Conservation (phyloP, 768 basidiomycete genomes). For the Terana coerulea region DNA sequence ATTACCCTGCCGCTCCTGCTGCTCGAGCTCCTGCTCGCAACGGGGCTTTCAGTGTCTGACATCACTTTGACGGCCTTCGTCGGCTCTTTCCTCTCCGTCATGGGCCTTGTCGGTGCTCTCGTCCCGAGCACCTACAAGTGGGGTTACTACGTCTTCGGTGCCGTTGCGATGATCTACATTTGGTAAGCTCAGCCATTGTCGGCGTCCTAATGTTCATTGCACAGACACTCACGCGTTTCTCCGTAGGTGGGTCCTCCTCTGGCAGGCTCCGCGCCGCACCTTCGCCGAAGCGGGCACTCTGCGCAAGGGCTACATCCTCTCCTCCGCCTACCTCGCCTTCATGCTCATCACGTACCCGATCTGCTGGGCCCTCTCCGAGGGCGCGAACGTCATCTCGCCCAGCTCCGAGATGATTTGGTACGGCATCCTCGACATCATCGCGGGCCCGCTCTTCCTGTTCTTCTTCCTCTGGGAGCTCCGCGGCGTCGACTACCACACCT, state of each 20-base stretch:
- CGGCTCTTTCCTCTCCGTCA: slow-evolving; percentile 39
- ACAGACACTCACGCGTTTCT: no score
- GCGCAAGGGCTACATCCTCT: slow-evolving; percentile 25
- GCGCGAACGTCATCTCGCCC: slow-evolving; percentile 44
- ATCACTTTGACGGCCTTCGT: slow-evolving; percentile 45
- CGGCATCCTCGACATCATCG: slow-evolving; percentile 40
- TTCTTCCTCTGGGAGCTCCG: slow-evolving; percentile 24
- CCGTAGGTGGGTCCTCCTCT: slow-evolving; percentile 28
- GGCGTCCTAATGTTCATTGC: neutral
- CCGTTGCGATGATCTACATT: slow-evolving; percentile 40
- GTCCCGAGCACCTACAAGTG: slow-evolving; percentile 47
- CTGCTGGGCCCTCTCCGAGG: slow-evolving; percentile 52
- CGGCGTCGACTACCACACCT: slow-evolving; percentile 22
- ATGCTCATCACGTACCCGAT: slow-evolving; percentile 56
- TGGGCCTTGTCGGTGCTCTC: slow-evolving; percentile 44
- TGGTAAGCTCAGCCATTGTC: slow-evolving; percentile 18
- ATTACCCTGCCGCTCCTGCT: slow-evolving; percentile 48
- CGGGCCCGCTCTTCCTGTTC: slow-evolving; percentile 34
- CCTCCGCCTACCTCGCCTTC: slow-evolving; percentile 44
- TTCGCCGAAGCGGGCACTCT: slow-evolving; percentile 23
- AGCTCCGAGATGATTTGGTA: slow-evolving; percentile 53
- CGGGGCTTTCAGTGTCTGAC: slow-evolving; percentile 42
- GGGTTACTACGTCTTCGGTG: slow-evolving; percentile 45
- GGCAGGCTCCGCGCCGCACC: slow-evolving; percentile 23
- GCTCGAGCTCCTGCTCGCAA: slow-evolving; percentile 40